Evolutionary conservation across 768 basidiomycete genomes (phyloP), one percentile per base, ranked within the genome.

Genomic region (Russula olivacea): DNA sequence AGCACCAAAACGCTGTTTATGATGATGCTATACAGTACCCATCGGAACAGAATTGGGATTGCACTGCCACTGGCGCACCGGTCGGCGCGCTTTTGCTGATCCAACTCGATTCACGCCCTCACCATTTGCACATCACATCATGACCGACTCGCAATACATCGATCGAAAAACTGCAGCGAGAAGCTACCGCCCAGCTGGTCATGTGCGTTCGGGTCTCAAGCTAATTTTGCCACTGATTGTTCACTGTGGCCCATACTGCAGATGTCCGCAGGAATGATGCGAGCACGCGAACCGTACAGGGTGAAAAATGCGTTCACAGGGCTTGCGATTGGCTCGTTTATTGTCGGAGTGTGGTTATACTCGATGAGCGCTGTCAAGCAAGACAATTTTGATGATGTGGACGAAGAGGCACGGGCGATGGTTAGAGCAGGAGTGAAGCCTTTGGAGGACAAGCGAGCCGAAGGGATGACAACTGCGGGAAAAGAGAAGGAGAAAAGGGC

Each of bases 231-330:
- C 5, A 28, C 17, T 47, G n/a, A 25, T 10, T n/a, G 50, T 23
- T 51, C 47, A 41, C 32, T 5, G 45, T 25, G 25, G 8, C 55
- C 38, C 14, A 19, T 41, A 19, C 41, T 21, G 41, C 54, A 68
- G 67, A 63, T 93, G 84, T 98, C 95, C 23, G 83, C 85, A 17
- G 93, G 93, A 51, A 83, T 98, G 49, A 76, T 83, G 74, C 89
- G 96, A 60, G 96, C 96, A 4, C 86, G 96, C 21, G 83, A 82
- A 65, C 95, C 91, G 14, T 98, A 89, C 75, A 83, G 84, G 36
- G 45, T 88, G 45, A 81, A 81, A 67, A 98, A 98, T 73, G 83
- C 86, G 19, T 41, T 96, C 53, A 91, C 89, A 0, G 96, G 95
- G 9, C 66, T 86, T 50, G 70, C 78, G 3, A 80, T 98, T 49